Evolutionary conservation across 306 rosid species (phyloP), one percentile per base, ranked within the genome.

Genomic region (Cucurbita argyrosperma): DNA sequence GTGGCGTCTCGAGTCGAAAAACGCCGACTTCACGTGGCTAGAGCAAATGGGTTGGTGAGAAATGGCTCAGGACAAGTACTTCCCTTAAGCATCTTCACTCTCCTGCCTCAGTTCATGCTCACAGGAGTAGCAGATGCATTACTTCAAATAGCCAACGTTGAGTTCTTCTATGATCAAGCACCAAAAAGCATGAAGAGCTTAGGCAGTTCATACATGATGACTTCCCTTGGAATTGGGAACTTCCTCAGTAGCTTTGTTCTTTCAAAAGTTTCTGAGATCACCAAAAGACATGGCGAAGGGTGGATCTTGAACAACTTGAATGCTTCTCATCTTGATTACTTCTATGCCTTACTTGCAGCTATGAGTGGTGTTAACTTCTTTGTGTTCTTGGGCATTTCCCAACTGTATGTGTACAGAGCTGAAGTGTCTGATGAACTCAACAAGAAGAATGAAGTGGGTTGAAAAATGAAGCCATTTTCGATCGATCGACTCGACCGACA

Each of bases 91-190:
- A 90, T 92, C 51, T 80, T 90, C 62, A 80, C 86, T 88, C 38
- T 92, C 21, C 69, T 92, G 56, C 98, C 98, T 7, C 98, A 90
- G 30, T 92, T 87, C 39, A 76, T 88, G 52, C 88, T 92, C 5
- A 86, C 88, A 81, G 96, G 98, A 23, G 79, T 81, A 59, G 90
- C 93, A 7, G 96, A 90, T 70, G 89, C 95, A 16, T 92, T 90
- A 62, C 56, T 90, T 19, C 96, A 89, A 75, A 87, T 89, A 74
- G 96, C 96, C 5, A 84, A 83, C 76, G 59, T 87, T 7, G 98
- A 92, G 73, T 92, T 92, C 76, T 92, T 92, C 81, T 90, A 92
- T 55, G 96, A 93, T 65, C 98, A 93, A 71, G 92, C 96, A 46
- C 98, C 97, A 0, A 92, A 87, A 64, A 85, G 82, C 19, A 90